These are phyloP conservation scores for Lasiodiplodia hormozganensis DNA, from an alignment of 2,329 filamentous ascomycete genomes.

Conservation along the genomic window DNA sequence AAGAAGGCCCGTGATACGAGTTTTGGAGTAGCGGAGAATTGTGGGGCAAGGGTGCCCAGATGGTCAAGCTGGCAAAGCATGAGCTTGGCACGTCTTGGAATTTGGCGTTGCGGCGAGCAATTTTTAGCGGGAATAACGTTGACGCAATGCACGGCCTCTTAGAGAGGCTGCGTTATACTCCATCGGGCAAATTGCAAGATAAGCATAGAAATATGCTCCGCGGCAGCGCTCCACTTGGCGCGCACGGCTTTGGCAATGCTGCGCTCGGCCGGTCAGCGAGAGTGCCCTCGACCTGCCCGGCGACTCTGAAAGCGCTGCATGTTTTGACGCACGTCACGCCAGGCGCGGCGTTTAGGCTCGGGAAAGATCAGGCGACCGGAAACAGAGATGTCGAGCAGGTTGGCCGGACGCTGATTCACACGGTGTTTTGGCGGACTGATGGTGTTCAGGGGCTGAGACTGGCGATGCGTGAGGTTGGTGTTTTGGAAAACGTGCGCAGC, in stretches of 20 bases:
- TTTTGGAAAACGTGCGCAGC: conserved; percentile 20
- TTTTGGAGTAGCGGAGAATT: conserved; percentile 21
- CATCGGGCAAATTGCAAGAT: background rate
- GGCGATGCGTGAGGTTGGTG: conserved; percentile 16
- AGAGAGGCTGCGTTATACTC: background rate
- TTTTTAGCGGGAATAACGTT: conserved; percentile 6
- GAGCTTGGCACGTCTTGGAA: conserved; percentile 28
- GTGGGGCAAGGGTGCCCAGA: conserved; percentile 15
- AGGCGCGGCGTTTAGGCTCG: background rate
- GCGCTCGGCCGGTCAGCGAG: background rate
- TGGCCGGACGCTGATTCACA: conserved; percentile 3
- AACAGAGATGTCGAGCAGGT: background rate
- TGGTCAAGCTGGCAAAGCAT: conserved; percentile 15
- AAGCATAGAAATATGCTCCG: conserved; percentile 16
- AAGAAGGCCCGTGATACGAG: conserved; percentile 18
- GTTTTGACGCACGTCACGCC: conserved; percentile 14
- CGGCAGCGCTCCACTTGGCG: background rate
- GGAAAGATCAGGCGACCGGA: conserved; percentile 22
- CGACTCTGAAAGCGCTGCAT: background rate
- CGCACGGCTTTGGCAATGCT: background rate
- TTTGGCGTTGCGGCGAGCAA: conserved; percentile 14
- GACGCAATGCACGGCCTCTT: background rate
- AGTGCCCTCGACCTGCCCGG: background rate
- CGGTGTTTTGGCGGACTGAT: conserved; percentile 12
- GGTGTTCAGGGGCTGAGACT: conserved; percentile 17